Base-by-base conservation (phyloP, 306 rosid genomes). In the Astragalus glycyphyllos region DNA sequence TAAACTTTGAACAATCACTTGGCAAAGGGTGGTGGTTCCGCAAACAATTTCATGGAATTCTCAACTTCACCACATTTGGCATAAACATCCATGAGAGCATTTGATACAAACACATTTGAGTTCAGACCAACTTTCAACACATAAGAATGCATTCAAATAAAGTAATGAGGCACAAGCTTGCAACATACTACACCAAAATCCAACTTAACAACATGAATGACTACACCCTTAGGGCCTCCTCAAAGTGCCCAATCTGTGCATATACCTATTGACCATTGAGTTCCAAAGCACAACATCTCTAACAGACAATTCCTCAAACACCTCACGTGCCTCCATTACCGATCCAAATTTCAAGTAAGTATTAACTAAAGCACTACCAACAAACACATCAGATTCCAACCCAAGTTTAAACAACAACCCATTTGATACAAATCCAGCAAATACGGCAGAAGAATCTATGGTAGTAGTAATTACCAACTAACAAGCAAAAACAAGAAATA, bases 261-360 rank as follows among this genome's bases (percentile, higher is more conserved):
- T n/a, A n/a, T n/a, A n/a, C 65, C 96, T 94, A 81, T 81, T 90
- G 58, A 93, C 83, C 96, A 93, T 83, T 0, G 98, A 85, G 45
- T 90, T 93, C 96, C 96, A 90, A 23, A 90, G 87, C 76, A 90
- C 98, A 17, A 86, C 86, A 74, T 90, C 98, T 77, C 79, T 86
- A 14, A 74, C 80, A 5, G 92, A 80, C 80, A 93, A 73, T 81
- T 83, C 90, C 51, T 79, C 85, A 31, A 93, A 93, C 82, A 85
- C 78, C 53, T 79, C 71, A 23, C 71, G 80, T 6, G 98, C 98
- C 31, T 90, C 90, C 73, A 49, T 71, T 74, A 84, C 76, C 50
- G 69, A 73, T 45, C 84, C 80, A 35, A 79, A 78, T 76, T 85
- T 88, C 82, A 92, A 48, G 17, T 78, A 86, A 2, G 90, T 84